Conservation (phyloP, 129 eudicot genomes). For the Artemisia argyi region DNA sequence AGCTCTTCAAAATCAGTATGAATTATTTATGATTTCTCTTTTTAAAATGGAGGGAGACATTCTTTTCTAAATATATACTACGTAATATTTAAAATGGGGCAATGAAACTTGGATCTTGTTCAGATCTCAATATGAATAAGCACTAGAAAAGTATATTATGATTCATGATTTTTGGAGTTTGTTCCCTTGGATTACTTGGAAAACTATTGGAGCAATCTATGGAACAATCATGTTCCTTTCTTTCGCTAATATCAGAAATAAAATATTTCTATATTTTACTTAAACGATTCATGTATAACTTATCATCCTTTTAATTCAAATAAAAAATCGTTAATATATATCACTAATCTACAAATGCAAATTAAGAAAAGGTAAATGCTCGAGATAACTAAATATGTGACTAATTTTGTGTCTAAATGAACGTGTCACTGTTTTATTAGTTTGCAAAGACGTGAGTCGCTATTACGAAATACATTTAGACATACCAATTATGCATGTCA, state of each 20-base stretch:
- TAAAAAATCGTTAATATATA: no score
- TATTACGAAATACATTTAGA: no score
- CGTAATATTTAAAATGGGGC: slow-evolving; percentile 21
- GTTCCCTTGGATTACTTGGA: slow-evolving; percentile 23
- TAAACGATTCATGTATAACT: no score
- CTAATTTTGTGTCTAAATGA: no score
- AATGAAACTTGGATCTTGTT: slow-evolving; percentile 41
- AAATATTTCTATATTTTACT: background rate
- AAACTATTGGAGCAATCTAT: slow-evolving; percentile 15
- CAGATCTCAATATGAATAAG: slow-evolving; percentile 27
- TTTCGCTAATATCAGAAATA: background rate
- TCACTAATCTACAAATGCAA: no score
- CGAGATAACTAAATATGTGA: no score
- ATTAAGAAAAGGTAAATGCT: no score
- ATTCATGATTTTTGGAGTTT: slow-evolving; percentile 26
- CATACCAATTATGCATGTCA: no score
- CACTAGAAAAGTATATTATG: slow-evolving; percentile 3
- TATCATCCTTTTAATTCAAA: no score
- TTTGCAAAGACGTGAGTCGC: no score
- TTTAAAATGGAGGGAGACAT: background rate
- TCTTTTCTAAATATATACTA: background rate
- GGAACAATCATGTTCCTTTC: slow-evolving; percentile 22
- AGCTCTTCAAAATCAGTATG: background rate
- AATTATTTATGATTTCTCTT: background rate
- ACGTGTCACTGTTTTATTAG: no score